Conservation (phyloP, 495 filamentous ascomycete genomes). For the Penicillium maclennaniae region DNA sequence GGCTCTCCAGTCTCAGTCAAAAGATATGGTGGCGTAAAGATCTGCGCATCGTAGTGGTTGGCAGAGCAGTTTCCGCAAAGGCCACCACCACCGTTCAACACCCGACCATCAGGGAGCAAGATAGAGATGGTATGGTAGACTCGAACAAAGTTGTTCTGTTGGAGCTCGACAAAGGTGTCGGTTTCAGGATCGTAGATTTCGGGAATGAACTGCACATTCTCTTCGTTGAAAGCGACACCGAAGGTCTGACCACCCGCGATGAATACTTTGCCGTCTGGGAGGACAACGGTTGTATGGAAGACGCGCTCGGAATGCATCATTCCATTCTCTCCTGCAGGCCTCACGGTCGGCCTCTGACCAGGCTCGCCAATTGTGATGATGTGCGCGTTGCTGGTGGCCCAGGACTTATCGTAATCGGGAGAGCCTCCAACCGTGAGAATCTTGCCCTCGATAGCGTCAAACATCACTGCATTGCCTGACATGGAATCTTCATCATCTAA, state of each 20-base stretch:
- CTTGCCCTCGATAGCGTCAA: slow-evolving; percentile 51
- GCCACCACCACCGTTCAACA: slow-evolving; percentile 53
- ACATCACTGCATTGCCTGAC: slow-evolving; percentile 53
- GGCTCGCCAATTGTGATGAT: slow-evolving; percentile 45
- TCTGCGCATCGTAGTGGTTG: slow-evolving; percentile 57
- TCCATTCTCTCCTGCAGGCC: slow-evolving; percentile 15
- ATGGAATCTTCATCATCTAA: slow-evolving; percentile 48
- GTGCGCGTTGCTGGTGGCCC: slow-evolving; percentile 41
- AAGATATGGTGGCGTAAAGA: slow-evolving; percentile 56
- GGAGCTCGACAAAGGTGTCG: slow-evolving; percentile 24
- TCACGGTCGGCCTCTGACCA: slow-evolving; percentile 15
- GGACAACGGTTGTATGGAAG: slow-evolving; percentile 52
- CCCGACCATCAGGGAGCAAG: slow-evolving; percentile 53
- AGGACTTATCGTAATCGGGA: slow-evolving; percentile 39
- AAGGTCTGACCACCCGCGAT: slow-evolving; percentile 50
- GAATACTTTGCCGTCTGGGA: slow-evolving; percentile 56
- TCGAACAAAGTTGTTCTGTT: slow-evolving; percentile 39
- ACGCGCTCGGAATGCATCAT: slow-evolving; percentile 45
- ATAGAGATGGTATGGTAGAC: slow-evolving; percentile 56
- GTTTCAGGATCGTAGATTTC: slow-evolving; percentile 51
- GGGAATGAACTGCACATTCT: slow-evolving; percentile 35
- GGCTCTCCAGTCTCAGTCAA: not conserved
- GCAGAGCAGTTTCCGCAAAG: slow-evolving; percentile 49
- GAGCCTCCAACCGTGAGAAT: slow-evolving; percentile 53
- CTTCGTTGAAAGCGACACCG: slow-evolving; percentile 49